A percentile compares a stretch with the other conserved stretches of the same genome.
These are phyloP conservation scores for Populus davidiana DNA, from an alignment of 345 rosid species.

Conservation along the genomic window DNA sequence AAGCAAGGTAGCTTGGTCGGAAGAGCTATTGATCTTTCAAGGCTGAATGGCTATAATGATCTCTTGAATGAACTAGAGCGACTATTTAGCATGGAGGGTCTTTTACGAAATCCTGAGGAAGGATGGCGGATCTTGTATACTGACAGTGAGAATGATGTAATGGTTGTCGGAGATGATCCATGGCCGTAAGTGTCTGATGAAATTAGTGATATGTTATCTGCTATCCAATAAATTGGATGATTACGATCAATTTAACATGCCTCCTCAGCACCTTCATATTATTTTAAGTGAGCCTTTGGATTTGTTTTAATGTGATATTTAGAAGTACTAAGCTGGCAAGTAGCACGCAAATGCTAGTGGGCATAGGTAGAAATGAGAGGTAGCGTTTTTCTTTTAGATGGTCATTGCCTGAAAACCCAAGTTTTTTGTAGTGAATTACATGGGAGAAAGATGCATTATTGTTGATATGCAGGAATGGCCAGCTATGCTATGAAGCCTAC, in stretches of 20 bases:
- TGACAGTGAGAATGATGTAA: conserved; percentile 83
- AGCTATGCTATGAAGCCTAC: too few species aligned
- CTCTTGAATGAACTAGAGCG: conserved; percentile 70
- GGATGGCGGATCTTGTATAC: conserved; percentile 89
- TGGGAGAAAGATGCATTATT: background rate
- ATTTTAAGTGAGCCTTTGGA: too few species aligned
- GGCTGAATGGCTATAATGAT: conserved; percentile 65
- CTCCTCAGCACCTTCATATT: background rate
- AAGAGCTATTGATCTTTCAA: conserved; percentile 81
- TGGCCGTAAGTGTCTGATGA: conserved; percentile 72
- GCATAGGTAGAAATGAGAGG: background rate
- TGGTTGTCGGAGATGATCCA: conserved; percentile 93
- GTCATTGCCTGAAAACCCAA: too few species aligned
- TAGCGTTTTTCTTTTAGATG: background rate
- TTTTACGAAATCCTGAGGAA: conserved; percentile 61
- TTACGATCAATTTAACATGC: background rate
- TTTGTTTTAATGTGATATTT: background rate
- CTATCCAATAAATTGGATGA: background rate
- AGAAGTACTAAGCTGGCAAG: background rate
- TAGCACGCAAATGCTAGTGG: background rate
- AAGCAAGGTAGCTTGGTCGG: conserved; percentile 95
- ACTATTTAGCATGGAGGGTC: conserved; percentile 82
- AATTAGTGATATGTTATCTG: background rate
- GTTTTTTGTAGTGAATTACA: too few species aligned
- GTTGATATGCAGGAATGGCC: background rate